A percentile compares a stretch with the other conserved stretches of the same genome.
Conservation (phyloP, 2,329 filamentous ascomycete species). For the Chrysosporium keratinophilum region DNA sequence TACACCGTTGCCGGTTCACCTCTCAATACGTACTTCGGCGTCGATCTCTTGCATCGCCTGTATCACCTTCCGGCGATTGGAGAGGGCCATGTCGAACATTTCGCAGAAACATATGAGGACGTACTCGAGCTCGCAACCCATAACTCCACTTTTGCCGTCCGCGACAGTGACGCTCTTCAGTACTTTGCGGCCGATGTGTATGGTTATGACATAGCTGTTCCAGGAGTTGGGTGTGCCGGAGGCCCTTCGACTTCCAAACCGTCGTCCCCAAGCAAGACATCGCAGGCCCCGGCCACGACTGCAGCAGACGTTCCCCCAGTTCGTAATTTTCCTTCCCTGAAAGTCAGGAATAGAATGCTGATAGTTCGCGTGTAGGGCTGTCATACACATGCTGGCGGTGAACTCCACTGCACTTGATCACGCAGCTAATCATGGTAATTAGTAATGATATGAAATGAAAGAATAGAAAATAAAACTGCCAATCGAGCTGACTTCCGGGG, state of each 20-base stretch:
- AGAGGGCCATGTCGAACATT: conserved; percentile 53
- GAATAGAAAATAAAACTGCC: background rate
- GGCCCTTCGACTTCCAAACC: conserved; percentile 7
- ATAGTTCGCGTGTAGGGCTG: conserved; percentile 26
- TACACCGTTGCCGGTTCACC: conserved; percentile 50
- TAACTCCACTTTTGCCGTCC: conserved; percentile 40
- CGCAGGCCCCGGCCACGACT: conserved; percentile 14
- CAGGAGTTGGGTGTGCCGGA: conserved; percentile 53
- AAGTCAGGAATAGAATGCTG: conserved; percentile 10
- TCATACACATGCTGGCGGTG: conserved; percentile 35
- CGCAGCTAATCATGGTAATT: background rate
- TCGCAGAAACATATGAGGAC: conserved; percentile 48
- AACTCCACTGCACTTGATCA: conserved; percentile 32
- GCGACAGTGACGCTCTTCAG: conserved; percentile 54
- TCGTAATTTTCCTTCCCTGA: background rate
- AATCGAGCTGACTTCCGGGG: background rate
- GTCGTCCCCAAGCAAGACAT: conserved; percentile 11
- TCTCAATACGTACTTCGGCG: conserved; percentile 55
- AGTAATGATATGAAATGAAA: background rate
- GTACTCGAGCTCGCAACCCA: conserved; percentile 45
- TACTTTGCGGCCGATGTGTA: conserved; percentile 59
- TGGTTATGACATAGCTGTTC: conserved; percentile 54
- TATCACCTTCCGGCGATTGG: conserved; percentile 53
- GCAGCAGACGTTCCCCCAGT: conserved; percentile 17
- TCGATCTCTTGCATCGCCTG: conserved; percentile 57